Percentiles rank a stretch among this genome's conserved stretches.
Evolutionary conservation across 306 rosid species (phyloP).

Genomic region (Cucumis cinereus): DNA sequence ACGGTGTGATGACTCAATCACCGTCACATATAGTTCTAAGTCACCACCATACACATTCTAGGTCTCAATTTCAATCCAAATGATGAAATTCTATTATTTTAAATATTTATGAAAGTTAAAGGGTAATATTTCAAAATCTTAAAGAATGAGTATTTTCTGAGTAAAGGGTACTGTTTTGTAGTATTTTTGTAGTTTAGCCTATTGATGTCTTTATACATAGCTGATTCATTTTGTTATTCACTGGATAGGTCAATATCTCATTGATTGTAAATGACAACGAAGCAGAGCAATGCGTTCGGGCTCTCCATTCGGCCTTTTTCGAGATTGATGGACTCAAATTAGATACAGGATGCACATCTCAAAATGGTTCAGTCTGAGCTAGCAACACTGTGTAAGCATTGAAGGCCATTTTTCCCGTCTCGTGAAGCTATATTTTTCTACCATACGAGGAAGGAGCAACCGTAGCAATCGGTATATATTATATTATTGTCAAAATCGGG

Average conservation of each 20-base stretch:
- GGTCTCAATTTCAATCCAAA: not conserved
- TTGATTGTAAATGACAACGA: constrained; percentile 77
- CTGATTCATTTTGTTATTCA: constrained; percentile 10
- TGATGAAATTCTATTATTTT: no score
- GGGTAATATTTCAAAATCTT: no score
- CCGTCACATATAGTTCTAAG: not conserved
- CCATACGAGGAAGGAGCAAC: not conserved
- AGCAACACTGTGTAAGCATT: not conserved
- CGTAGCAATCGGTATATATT: not conserved
- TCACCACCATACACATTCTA: not conserved
- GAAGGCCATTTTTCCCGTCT: not conserved
- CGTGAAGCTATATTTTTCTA: not conserved
- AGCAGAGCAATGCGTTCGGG: constrained; percentile 73
- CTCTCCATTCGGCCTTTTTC: constrained; percentile 73
- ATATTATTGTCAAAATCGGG: not conserved
- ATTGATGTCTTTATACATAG: not conserved
- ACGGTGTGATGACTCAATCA: not conserved
- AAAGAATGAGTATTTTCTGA: no score
- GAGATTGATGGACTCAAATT: constrained; percentile 28
- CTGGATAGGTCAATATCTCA: constrained; percentile 71
- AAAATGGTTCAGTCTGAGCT: constrained; percentile 26
- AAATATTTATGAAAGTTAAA: no score
- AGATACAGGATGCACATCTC: constrained; percentile 17
- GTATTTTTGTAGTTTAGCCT: no score
- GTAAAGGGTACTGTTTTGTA: no score